Evolutionary conservation across 768 basidiomycete species (phyloP).

Genomic region (Leccinum longicurvipes): DNA sequence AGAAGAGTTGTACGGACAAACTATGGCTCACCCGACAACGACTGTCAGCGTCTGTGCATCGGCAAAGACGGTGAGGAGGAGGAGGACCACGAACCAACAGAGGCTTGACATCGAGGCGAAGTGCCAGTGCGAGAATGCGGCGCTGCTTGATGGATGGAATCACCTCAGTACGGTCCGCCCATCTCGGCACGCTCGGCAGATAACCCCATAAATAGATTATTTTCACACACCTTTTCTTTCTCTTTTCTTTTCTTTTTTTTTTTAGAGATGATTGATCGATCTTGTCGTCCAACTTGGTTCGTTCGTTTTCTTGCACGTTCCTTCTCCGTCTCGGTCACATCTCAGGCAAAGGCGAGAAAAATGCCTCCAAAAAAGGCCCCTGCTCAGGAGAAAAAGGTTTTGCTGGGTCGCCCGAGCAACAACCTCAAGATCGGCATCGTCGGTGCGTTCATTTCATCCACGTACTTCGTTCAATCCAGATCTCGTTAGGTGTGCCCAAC

Average conservation of each 20-base stretch:
- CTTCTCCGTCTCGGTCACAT: slow-evolving; percentile 38
- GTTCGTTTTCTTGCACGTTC: slow-evolving; percentile 17
- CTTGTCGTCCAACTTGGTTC: slow-evolving; percentile 14
- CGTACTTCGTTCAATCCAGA: background rate
- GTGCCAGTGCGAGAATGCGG: background rate
- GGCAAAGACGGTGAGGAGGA: slow-evolving; percentile 14
- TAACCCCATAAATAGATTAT: slow-evolving; percentile 7
- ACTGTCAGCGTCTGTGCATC: slow-evolving; percentile 49
- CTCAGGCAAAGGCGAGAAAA: slow-evolving; percentile 48
- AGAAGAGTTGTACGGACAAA: background rate
- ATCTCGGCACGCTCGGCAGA: slow-evolving; percentile 22
- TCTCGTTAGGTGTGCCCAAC: slow-evolving; percentile 75
- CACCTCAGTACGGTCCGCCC: background rate
- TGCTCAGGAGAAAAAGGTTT: slow-evolving; percentile 73
- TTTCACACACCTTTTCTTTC: background rate
- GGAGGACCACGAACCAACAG: slow-evolving; percentile 9
- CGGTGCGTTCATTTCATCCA: slow-evolving; percentile 53
- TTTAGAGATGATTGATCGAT: slow-evolving; percentile 33
- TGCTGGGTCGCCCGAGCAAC: slow-evolving; percentile 91
- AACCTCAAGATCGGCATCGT: slow-evolving; percentile 99
- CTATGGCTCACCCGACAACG: slow-evolving; percentile 42
- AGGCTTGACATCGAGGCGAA: slow-evolving; percentile 15
- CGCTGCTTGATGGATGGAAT: background rate
- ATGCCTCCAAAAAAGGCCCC: slow-evolving; percentile 92
- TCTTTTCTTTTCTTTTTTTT: slow-evolving; percentile 2